Percentiles rank a stretch among this genome's conserved stretches.
phyloP scores from a whole-genome alignment of 768 basidiomycete genomes.

The Macrolepiota fuliginosa region DNA sequence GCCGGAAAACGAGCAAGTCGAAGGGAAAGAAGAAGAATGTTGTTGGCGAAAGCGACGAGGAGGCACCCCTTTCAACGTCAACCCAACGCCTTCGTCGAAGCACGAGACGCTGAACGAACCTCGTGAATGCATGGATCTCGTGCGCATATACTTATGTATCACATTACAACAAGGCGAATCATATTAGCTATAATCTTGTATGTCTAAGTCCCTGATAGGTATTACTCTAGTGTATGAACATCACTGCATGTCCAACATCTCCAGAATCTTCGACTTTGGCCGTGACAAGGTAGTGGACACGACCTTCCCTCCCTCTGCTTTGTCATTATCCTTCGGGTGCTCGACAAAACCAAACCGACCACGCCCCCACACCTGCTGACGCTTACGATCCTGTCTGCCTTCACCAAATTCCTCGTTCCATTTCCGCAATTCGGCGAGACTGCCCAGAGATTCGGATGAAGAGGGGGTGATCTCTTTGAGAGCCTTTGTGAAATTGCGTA shows the following conservation, averaged over 20 bases:
- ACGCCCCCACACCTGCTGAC: constrained; percentile 81
- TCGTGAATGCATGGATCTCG: background rate
- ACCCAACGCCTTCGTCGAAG: constrained; percentile 25
- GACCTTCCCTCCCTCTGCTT: constrained; percentile 45
- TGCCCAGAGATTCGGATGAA: constrained; percentile 78
- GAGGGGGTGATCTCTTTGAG: constrained; percentile 89
- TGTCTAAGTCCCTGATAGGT: background rate
- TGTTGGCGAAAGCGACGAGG: constrained; percentile 37
- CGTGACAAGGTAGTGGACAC: constrained; percentile 18
- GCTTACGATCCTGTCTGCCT: constrained; percentile 63
- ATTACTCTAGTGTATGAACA: background rate
- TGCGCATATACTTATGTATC: background rate
- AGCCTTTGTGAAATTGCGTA: constrained; percentile 78
- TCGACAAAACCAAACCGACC: constrained; percentile 84
- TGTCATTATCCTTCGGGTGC: constrained; percentile 26
- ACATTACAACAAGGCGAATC: background rate
- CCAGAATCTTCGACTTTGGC: constrained; percentile 3
- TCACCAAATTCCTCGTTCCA: constrained; percentile 97
- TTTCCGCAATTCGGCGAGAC: constrained; percentile 70
- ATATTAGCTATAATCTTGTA: background rate
- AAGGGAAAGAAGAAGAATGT: constrained; percentile 32
- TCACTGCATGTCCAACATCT: constrained; percentile 1
- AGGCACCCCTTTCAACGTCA: constrained; percentile 22
- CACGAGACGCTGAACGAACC: constrained; percentile 19
- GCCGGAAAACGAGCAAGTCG: constrained; percentile 7